Percentiles rank a stretch among this genome's conserved stretches.
Evolutionary conservation across 2,329 filamentous ascomycete species (phyloP).

Genomic region (Plenodomus biglobosus): DNA sequence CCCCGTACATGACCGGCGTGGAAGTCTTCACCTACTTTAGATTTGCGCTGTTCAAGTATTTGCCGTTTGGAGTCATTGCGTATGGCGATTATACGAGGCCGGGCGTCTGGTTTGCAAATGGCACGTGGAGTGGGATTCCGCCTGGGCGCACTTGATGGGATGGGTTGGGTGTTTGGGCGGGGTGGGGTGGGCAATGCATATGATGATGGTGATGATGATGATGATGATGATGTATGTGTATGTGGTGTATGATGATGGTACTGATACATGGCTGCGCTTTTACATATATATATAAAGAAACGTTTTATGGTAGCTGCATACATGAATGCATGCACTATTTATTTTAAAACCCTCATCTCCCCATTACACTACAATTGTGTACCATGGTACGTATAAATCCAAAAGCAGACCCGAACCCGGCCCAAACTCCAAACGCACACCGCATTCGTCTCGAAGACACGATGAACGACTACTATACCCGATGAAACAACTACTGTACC

Average conservation of each 20-base stretch:
- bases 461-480: no score
- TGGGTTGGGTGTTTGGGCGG: no score
- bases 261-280: background rate
- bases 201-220: no score
- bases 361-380: no score
- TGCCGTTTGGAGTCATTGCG: slow-evolving; percentile 29
- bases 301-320: background rate
- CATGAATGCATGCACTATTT: no score
- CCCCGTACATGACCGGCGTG: no score
- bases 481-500: no score
- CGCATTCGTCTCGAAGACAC: background rate
- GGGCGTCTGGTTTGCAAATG: slow-evolving; percentile 36
- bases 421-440: no score
- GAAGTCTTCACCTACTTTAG: slow-evolving; percentile 38
- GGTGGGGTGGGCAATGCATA: no score
- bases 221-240: background rate
- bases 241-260: background rate
- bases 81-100: slow-evolving; percentile 41
- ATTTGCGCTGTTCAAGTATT: slow-evolving; percentile 38
- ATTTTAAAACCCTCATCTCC: no score
- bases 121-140: slow-evolving; percentile 33
- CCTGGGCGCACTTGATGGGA: slow-evolving; percentile 9
- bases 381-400: background rate
- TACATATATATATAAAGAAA: background rate
- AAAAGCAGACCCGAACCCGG: background rate